Base-by-base conservation (phyloP, 441 rosid genomes). In the Capsella rubella region DNA sequence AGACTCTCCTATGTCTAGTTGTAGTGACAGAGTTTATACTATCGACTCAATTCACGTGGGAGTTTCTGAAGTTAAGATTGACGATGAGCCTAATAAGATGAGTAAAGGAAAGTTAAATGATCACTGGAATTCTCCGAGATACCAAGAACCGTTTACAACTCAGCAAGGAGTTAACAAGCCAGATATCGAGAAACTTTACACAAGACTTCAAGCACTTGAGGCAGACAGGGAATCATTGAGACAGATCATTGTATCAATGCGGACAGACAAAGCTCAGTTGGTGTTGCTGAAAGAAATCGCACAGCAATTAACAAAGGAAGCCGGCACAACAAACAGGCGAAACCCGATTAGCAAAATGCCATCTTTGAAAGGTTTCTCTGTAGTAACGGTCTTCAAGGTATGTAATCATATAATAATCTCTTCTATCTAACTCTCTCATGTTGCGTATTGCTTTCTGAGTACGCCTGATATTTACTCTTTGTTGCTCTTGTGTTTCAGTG, bases 181-280 rank as follows among this genome's bases (percentile, higher is more conserved):
- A 39, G 95, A 91, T 80, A 73, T 89, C 11, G 88, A 87, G 87
- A 95, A 87, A 82, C 92, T 95, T 45, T 91, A 87, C 81, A 83
- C 75, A 81, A 88, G 98, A 85, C 95, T 95, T 77, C 98, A 93
- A 68, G 91, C 96, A 39, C 98, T 95, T 62, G 97, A 95, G 81
- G 98, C 96, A 29, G 98, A 95, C 63, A 87, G 92, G 80, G 99
- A 95, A 80, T 95, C 98, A 29, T 82, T 95, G 97, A 89, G 92
- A 76, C 97, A 90, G 78, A 88, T 91, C 62, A 81, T 92, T 78
- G 82, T 95, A 73, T 91, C 98, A 2, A 95, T 95, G 99, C 83
- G 93, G 51, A 92, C 96, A n/a, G 98, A 95, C 75, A 91, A 91
- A 80, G 93, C 97, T 6, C 99, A 92, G 69, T 29, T 92, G 81